phyloP scores from a whole-genome alignment of 2,329 filamentous ascomycete species.

The Dactylellina haptotyla region DNA sequence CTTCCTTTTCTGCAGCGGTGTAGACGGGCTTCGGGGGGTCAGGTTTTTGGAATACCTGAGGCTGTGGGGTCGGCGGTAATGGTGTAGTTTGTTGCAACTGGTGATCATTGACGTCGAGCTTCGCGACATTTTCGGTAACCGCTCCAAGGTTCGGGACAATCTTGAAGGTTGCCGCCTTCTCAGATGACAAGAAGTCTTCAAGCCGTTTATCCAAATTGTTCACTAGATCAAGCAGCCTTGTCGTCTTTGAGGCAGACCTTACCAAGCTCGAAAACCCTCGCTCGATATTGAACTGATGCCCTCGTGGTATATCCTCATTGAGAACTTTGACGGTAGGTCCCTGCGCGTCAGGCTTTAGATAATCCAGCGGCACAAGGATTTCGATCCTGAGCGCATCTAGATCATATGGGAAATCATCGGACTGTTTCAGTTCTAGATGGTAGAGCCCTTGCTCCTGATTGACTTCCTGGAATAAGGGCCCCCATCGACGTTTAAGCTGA shows the following conservation, averaged over 20 bases:
- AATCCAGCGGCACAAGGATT: conserved; percentile 40
- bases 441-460: conserved; percentile 43
- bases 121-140: conserved; percentile 12
- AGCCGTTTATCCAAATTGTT: conserved; percentile 55
- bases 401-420: conserved; percentile 55
- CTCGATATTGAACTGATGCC: conserved; percentile 55
- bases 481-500: conserved; percentile 54
- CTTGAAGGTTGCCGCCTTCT: conserved; percentile 55
- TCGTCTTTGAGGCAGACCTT: conserved; percentile 39
- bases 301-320: conserved; percentile 55
- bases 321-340: conserved; percentile 53
- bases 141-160: conserved; percentile 53
- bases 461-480: conserved; percentile 36
- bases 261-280: conserved; percentile 52
- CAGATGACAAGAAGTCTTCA: conserved; percentile 52
- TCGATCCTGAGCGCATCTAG: conserved; percentile 50
- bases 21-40: conserved; percentile 26
- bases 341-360: conserved; percentile 30
- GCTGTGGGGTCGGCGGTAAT: conserved; percentile 4
- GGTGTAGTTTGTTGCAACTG: conserved; percentile 2
- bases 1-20: conserved; percentile 35
- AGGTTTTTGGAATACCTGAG: conserved; percentile 4
- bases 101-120: conserved; percentile 35
- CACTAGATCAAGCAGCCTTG: conserved; percentile 54
- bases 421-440: conserved; percentile 44